Base-by-base conservation (phyloP, 805 yeast species). In the Ogataea pignaliae region DNA sequence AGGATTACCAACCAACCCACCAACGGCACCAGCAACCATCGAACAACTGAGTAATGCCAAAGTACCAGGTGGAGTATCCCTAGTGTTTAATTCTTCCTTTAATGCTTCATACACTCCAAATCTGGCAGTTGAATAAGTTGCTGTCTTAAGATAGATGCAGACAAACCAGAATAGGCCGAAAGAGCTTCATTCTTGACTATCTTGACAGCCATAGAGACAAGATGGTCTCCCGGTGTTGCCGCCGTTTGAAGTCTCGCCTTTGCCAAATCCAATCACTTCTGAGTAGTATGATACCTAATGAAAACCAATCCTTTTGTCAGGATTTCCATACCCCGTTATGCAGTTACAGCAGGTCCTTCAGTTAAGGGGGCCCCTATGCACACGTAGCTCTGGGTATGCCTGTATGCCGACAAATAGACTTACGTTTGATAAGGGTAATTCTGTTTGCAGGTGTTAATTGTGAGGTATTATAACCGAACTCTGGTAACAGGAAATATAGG, bases 211-310 rank as follows among this genome's bases (percentile, higher is more conserved):
- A 88, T 84, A 7, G 76, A 67, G 8, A 77, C 59, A 51, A 88
- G 69, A 0, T 80, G 70, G 43, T 79, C 84, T 35, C 88, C 88
- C 3, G 86, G 84, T 11, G 64, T 68, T 0, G 75, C 59, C 3
- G 95, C 89, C 0, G 96, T 84, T 61, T 88, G 96, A 60, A 88
- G 70, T 40, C 96, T 76, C 9, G 88, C 96, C 57, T 88, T 88
- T 2, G 96, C 93, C 36, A 88, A 70, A 61, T 88, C 96, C 46
- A 88, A 69, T 3, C n/a, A n/a, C n/a, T n/a, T n/a, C n/a, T n/a
- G n/a, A n/a, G n/a, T n/a, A n/a, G n/a, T n/a, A n/a, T n/a, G n/a
- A n/a, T n/a, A n/a, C n/a, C n/a, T n/a, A n/a, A n/a, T n/a, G n/a
- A n/a, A n/a, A n/a, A n/a, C n/a, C n/a, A n/a, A n/a, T n/a, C n/a